Conservation (phyloP, 768 basidiomycete species). For the Pleurotus sapidus region DNA sequence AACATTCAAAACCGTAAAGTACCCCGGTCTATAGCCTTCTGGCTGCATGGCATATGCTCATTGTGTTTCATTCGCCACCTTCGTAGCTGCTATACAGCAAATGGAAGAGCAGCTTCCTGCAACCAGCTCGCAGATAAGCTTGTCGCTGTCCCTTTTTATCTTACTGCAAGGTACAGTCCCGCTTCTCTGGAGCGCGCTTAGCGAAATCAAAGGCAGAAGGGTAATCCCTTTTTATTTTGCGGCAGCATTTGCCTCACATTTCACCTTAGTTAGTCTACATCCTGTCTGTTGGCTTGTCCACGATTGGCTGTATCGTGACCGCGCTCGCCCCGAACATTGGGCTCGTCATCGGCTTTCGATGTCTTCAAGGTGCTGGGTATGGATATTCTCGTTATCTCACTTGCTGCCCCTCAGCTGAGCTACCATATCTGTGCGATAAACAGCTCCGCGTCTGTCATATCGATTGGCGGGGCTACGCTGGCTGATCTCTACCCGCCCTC, state of each 20-base stretch:
- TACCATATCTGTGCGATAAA: background rate
- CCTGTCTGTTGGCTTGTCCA: constrained; percentile 47
- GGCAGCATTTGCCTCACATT: background rate
- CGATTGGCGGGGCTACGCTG: constrained; percentile 74
- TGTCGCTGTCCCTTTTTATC: constrained; percentile 71
- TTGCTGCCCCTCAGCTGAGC: background rate
- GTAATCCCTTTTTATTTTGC: constrained; percentile 26
- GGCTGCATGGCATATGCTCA: background rate
- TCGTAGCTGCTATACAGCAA: constrained; percentile 56
- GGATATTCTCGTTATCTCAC: constrained; percentile 10
- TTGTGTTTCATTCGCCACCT: background rate
- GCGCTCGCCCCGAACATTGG: constrained; percentile 53
- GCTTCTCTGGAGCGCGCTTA: constrained; percentile 63
- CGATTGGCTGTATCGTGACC: constrained; percentile 52
- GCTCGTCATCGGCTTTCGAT: constrained; percentile 65
- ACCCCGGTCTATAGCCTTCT: background rate
- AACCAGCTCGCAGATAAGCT: constrained; percentile 57
- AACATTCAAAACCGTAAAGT: constrained; percentile 66
- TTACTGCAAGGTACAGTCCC: constrained; percentile 68
- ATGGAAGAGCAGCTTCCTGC: constrained; percentile 62
- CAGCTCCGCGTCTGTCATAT: constrained; percentile 64
- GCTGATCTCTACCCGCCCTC: constrained; percentile 76
- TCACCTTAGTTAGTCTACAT: constrained; percentile 49
- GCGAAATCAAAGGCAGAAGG: constrained; percentile 77
- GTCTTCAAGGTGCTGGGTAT: constrained; percentile 65